phyloP scores from a whole-genome alignment of 768 basidiomycete genomes.

The Xerocomellus dryophilus region DNA sequence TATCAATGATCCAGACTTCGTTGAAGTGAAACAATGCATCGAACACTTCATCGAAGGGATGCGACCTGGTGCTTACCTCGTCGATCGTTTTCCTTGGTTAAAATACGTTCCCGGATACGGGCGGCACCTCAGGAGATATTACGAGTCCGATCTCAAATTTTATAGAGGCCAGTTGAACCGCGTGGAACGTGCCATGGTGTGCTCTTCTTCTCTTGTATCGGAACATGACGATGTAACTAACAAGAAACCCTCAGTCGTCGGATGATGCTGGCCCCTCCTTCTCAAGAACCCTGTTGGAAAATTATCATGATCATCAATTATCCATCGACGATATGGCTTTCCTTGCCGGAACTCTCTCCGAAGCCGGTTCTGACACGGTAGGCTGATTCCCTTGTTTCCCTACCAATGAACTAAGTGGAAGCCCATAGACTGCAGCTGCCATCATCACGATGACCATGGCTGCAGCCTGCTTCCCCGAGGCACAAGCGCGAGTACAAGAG shows the following conservation, averaged over 20 bases:
- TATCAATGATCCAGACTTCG: constrained; percentile 23
- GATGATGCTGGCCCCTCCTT: constrained; percentile 36
- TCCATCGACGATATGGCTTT: constrained; percentile 54
- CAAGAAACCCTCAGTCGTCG: constrained; percentile 3
- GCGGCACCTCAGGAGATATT: constrained; percentile 47
- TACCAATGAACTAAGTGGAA: not conserved
- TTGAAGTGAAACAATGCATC: constrained; percentile 15
- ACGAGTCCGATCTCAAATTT: constrained; percentile 47
- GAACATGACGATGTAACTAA: not conserved
- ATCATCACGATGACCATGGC: constrained; percentile 48
- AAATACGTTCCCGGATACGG: constrained; percentile 58
- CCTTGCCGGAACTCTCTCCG: constrained; percentile 58
- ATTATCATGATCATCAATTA: constrained; percentile 44
- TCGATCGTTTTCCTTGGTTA: constrained; percentile 36
- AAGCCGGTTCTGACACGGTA: constrained; percentile 58
- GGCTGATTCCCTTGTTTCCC: not conserved
- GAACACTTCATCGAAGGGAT: constrained; percentile 29
- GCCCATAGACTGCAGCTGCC: not conserved
- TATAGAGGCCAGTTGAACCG: constrained; percentile 48
- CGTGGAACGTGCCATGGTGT: constrained; percentile 45
- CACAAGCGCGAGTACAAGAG: constrained; percentile 47
- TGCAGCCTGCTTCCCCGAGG: constrained; percentile 50
- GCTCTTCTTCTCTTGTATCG: not conserved
- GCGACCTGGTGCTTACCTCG: constrained; percentile 33
- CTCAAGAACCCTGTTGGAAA: constrained; percentile 51